Conservation (phyloP, 768 basidiomycete species). For the Lepiota brunneoincarnata region DNA sequence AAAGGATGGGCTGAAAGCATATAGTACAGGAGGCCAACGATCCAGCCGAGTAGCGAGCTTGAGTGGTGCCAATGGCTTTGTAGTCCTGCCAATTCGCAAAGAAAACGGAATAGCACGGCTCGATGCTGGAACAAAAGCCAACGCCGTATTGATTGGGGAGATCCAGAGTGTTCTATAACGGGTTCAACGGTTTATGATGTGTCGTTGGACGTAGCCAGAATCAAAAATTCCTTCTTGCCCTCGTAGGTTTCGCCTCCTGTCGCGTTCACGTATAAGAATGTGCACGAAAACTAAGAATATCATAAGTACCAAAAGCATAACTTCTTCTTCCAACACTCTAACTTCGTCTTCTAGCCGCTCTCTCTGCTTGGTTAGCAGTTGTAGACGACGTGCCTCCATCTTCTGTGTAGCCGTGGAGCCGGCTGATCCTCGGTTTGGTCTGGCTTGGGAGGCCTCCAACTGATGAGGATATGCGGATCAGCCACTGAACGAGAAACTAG, state of each 20-base stretch:
- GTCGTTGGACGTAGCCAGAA: background rate
- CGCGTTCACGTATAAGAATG: background rate
- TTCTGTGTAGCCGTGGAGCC: slow-evolving; percentile 58
- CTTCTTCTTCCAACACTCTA: slow-evolving; percentile 56
- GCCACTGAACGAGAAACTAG: background rate
- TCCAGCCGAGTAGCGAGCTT: slow-evolving; percentile 82
- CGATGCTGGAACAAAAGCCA: slow-evolving; percentile 51
- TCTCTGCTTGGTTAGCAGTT: slow-evolving; percentile 63
- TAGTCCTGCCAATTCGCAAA: slow-evolving; percentile 53
- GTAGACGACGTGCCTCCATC: slow-evolving; percentile 62
- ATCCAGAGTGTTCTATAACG: slow-evolving; percentile 26
- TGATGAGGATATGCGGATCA: slow-evolving; percentile 21
- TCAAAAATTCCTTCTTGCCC: slow-evolving; percentile 4
- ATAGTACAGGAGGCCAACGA: slow-evolving; percentile 84
- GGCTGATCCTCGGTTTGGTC: slow-evolving; percentile 39
- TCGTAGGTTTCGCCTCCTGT: slow-evolving; percentile 11
- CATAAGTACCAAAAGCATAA: slow-evolving; percentile 54
- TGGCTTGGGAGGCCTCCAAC: slow-evolving; percentile 55
- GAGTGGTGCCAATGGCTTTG: slow-evolving; percentile 77
- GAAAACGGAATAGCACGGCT: slow-evolving; percentile 25
- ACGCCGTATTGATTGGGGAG: slow-evolving; percentile 72
- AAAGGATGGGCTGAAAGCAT: slow-evolving; percentile 52
- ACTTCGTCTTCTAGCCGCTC: slow-evolving; percentile 67
- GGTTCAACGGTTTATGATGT: background rate
- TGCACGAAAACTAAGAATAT: background rate